A percentile compares a stretch with the other conserved stretches of the same genome.
phyloP scores from a whole-genome alignment of 164 flowering plant species.

The Litsea cubeba region DNA sequence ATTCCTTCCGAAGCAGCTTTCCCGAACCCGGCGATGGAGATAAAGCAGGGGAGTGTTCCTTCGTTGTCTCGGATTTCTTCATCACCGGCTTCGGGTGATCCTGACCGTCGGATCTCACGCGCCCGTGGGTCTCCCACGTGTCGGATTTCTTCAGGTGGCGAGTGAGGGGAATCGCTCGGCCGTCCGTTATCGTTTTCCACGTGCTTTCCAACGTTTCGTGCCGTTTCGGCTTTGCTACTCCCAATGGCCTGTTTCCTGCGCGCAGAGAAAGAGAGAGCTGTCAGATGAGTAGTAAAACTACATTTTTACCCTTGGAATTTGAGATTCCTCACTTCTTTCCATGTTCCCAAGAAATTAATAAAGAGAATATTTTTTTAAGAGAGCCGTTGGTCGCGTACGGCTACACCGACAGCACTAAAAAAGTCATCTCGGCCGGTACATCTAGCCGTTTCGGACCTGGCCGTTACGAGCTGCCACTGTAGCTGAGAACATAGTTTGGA shows the following conservation, averaged over 20 bases:
- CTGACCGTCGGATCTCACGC: constrained; percentile 1
- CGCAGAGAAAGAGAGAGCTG: neutral
- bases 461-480: too few species aligned
- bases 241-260: constrained; percentile 33
- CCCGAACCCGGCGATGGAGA: constrained; percentile 22
- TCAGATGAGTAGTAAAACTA: neutral
- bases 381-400: too few species aligned
- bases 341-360: too few species aligned
- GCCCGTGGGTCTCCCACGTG: constrained; percentile 52
- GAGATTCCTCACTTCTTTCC: too few species aligned
- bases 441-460: too few species aligned
- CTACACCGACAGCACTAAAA: too few species aligned
- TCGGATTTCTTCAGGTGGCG: constrained; percentile 65
- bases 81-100: neutral
- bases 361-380: too few species aligned
- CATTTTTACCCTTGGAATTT: neutral
- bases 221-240: constrained; percentile 55
- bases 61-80: constrained; percentile 64
- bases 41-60: constrained; percentile 23
- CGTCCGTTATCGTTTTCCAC: constrained; percentile 83
- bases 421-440: too few species aligned
- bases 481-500: too few species aligned
- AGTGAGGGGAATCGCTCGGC: constrained; percentile 61
- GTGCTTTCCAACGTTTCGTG: constrained; percentile 81
- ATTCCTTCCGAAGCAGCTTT: constrained; percentile 20